Base-by-base conservation (phyloP, 129 eudicot genomes). In the Arctium minus region DNA sequence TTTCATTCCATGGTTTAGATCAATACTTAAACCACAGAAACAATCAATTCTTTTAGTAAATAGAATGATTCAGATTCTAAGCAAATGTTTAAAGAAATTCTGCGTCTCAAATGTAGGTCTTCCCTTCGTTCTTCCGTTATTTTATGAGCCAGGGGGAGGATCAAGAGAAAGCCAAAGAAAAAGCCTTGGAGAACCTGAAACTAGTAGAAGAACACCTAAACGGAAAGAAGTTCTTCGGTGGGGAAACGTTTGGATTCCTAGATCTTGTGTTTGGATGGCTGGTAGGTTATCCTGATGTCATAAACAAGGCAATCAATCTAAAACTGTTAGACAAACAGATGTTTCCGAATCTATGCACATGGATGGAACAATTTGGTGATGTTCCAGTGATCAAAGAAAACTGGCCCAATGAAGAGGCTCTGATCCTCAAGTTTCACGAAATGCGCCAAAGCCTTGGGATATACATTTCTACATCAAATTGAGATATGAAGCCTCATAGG, bases 221-320 rank as follows among this genome's bases (percentile, higher is more conserved):
- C 2, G 93, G 86, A 37, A 89, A 89, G 82, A 87, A 84, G 78
- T 92, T 79, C 83, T 89, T 92, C 18, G 82, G 86, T 1, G 97
- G 97, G 53, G 89, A 88, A 37, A 80, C 56, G 17, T 78, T 89
- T 30, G 92, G 92, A 35, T 85, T 83, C 36, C 85, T 85, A 3
- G 90, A 91, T 68, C 15, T 90, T 73, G 90, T 82, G 33, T 32
- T 76, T 37, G 90, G 86, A 27, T 86, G 85, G 85, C 9, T 60
- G 29, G 68, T n/a, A 1, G 6, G 29, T 60, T 60, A 60, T 60
- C 68, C 68, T 60, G 68, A 29, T 60, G 29, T 60, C 68, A n/a
- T 60, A 18, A 89, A 86, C 27, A 88, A 84, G 48, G 79, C 89
- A 30, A 65, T 17, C 7, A 84, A 72, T 70, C 70, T 82, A 65